Evolutionary conservation across 2,329 filamentous ascomycete species (phyloP).

Genomic region (Penicillium sp.): DNA sequence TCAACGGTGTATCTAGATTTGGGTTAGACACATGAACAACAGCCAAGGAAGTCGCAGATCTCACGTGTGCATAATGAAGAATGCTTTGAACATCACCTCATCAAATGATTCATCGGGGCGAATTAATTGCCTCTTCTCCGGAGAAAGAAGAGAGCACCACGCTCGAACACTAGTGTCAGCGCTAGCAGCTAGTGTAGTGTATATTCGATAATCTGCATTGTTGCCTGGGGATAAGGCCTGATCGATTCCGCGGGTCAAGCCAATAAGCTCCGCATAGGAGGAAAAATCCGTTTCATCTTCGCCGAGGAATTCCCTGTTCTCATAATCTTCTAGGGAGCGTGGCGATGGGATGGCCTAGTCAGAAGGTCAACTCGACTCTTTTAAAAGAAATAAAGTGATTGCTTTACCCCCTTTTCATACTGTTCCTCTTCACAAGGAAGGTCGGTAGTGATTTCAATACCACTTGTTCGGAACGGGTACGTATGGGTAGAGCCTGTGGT

Average conservation of each 20-base stretch:
- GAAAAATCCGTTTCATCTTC: slow-evolving; percentile 24
- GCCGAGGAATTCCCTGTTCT: slow-evolving; percentile 29
- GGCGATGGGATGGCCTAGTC: slow-evolving; percentile 13
- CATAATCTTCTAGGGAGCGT: slow-evolving; percentile 30
- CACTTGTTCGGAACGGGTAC: slow-evolving; percentile 24
- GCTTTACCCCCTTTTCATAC: slow-evolving; percentile 24
- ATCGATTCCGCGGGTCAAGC: slow-evolving; percentile 24
- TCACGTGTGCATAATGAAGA: slow-evolving; percentile 62
- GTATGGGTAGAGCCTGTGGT: slow-evolving; percentile 14
- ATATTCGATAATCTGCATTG: background rate
- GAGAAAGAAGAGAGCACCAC: slow-evolving; percentile 41
- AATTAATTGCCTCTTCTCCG: slow-evolving; percentile 32
- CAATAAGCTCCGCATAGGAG: slow-evolving; percentile 31
- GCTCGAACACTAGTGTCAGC: slow-evolving; percentile 30
- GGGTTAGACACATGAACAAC: background rate
- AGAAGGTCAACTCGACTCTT: background rate
- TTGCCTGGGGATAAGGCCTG: slow-evolving; percentile 23
- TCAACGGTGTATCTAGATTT: slow-evolving; percentile 33
- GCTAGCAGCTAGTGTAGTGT: background rate
- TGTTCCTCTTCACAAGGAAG: slow-evolving; percentile 31
- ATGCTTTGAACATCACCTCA: slow-evolving; percentile 75
- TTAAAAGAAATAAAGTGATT: slow-evolving; percentile 1
- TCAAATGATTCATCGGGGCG: slow-evolving; percentile 55
- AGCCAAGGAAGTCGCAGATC: slow-evolving; percentile 33
- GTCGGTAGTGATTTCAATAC: slow-evolving; percentile 20